Evolutionary conservation across 768 basidiomycete species (phyloP).

Genomic region (Lactarius hatsudake): DNA sequence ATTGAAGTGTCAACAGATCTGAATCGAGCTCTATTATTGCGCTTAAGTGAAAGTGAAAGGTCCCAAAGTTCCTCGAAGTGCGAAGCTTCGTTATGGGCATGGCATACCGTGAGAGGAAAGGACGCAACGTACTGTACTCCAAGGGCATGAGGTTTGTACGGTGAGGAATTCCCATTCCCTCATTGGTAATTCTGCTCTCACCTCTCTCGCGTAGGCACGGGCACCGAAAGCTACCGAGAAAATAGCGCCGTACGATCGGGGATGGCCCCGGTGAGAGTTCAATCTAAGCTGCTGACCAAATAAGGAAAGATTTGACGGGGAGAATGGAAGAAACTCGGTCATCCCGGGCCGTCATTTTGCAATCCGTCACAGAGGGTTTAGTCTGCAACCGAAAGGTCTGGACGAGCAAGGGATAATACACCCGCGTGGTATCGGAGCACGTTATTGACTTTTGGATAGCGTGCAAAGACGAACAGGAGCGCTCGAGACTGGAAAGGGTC

Average conservation of each 20-base stretch:
- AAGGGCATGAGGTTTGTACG: neutral
- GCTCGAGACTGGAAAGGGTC: neutral
- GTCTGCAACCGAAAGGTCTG: neutral
- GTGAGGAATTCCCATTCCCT: neutral
- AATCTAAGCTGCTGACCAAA: slow-evolving; percentile 16
- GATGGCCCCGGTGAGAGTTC: neutral
- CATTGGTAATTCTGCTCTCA: slow-evolving; percentile 4
- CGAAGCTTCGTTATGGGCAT: slow-evolving; percentile 4
- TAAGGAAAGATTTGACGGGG: slow-evolving; percentile 20
- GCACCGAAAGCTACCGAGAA: slow-evolving; percentile 1
- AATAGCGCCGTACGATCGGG: slow-evolving; percentile 8
- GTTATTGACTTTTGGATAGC: neutral
- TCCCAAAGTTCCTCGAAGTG: neutral
- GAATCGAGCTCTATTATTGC: neutral
- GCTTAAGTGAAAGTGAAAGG: neutral
- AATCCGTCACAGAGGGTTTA: neutral
- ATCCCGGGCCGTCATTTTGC: slow-evolving; percentile 5
- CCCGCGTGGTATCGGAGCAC: neutral
- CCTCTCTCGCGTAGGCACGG: slow-evolving; percentile 1
- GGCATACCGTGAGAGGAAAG: slow-evolving; percentile 3
- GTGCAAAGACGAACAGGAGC: neutral
- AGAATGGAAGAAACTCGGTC: slow-evolving; percentile 16
- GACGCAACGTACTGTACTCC: neutral
- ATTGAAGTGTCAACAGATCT: neutral
- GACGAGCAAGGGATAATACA: neutral